phyloP scores from a whole-genome alignment of 2,329 filamentous ascomycete genomes.

The Phyllosticta citribraziliensis region DNA sequence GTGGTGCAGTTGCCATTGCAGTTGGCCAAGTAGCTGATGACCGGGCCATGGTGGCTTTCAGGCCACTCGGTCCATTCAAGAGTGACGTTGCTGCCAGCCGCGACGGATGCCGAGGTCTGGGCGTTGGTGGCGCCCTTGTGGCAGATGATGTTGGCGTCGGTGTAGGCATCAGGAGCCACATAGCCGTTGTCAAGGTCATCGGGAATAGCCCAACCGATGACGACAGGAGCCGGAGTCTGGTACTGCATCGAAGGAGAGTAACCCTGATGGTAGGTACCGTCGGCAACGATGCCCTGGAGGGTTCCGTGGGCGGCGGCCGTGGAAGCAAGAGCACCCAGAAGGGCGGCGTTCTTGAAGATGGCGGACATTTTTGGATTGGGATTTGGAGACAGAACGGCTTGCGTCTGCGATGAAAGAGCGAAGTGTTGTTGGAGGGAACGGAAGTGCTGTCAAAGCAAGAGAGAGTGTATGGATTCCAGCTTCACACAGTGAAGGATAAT shows the following conservation, averaged over 20 bases:
- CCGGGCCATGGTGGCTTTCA: constrained; percentile 52
- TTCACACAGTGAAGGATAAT: constrained; percentile 11
- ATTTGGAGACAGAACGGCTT: constrained; percentile 8
- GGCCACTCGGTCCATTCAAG: constrained; percentile 59
- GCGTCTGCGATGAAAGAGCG: constrained; percentile 11
- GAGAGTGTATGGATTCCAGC: constrained; percentile 6
- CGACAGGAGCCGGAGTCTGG: constrained; percentile 21
- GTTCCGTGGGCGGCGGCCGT: constrained; percentile 38
- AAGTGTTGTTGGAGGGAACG: constrained; percentile 12
- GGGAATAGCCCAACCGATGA: constrained; percentile 46
- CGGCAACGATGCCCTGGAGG: constrained; percentile 36
- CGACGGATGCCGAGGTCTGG: constrained; percentile 42
- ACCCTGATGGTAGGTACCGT: constrained; percentile 37
- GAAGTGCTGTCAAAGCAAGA: constrained; percentile 10
- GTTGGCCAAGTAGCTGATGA: constrained; percentile 54
- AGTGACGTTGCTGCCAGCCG: constrained; percentile 49
- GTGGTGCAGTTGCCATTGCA: constrained; percentile 46
- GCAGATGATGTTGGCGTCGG: constrained; percentile 48
- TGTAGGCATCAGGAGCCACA: constrained; percentile 39
- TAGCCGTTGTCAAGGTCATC: constrained; percentile 44
- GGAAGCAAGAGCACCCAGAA: constrained; percentile 26
- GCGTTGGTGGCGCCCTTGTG: constrained; percentile 48
- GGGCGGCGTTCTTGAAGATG: constrained; percentile 20
- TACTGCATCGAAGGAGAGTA: constrained; percentile 35
- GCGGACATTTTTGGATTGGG: constrained; percentile 20